Evolutionary conservation across 257 asterid genomes (phyloP).

Genomic region (Primulina tabacum): DNA sequence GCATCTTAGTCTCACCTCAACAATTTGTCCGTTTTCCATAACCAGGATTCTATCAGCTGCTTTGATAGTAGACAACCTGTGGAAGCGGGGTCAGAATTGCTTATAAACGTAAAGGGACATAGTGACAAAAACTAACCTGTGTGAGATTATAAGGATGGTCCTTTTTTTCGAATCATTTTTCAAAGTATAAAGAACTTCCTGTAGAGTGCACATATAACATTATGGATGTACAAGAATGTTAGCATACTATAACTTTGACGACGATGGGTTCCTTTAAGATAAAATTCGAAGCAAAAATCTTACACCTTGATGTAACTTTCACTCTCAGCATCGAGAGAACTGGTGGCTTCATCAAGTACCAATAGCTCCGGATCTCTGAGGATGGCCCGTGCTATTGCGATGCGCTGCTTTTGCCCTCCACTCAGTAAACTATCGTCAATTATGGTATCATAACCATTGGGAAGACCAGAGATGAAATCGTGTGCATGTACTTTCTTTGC

Average conservation of each 20-base stretch:
- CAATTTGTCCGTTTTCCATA: constrained; percentile 39
- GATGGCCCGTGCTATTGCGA: constrained; percentile 69
- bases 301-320: constrained; percentile 41
- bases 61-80: constrained; percentile 45
- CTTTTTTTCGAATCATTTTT: constrained; percentile 27
- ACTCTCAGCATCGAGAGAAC: constrained; percentile 67
- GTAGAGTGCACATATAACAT: constrained; percentile 3
- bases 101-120: background rate
- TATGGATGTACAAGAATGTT: constrained; percentile 1
- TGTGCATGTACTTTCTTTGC: constrained; percentile 48
- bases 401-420: constrained; percentile 69
- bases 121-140: constrained; percentile 30
- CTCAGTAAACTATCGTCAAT: constrained; percentile 47
- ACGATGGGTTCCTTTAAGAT: background rate
- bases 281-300: background rate
- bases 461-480: constrained; percentile 49
- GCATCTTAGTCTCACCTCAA: constrained; percentile 34
- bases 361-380: constrained; percentile 55
- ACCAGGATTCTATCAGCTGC: constrained; percentile 47
- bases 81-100: constrained; percentile 10
- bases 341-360: constrained; percentile 62
- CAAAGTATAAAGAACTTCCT: constrained; percentile 39
- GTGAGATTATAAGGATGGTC: constrained; percentile 43
- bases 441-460: constrained; percentile 48
- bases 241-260: background rate